These are phyloP conservation scores for Erodium moschatum DNA, from an alignment of 441 rosid genomes.

Conservation along the genomic window DNA sequence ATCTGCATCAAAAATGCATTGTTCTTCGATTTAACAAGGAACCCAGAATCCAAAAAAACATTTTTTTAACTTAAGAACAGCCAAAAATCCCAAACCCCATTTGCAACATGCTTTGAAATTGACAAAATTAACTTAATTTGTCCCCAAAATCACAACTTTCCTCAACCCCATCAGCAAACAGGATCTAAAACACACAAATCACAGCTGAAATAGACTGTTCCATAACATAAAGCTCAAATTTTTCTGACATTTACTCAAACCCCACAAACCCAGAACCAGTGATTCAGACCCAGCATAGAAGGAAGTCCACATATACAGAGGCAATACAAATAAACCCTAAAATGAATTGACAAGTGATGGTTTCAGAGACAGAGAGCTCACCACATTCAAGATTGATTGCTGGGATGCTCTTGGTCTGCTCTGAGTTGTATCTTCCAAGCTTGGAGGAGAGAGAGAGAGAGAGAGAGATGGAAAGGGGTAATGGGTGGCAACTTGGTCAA, in stretches of 20 bases:
- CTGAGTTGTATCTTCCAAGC: slow-evolving; percentile 14
- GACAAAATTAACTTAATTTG: neutral
- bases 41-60: neutral
- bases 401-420: slow-evolving; percentile 21
- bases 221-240: slow-evolving; percentile 6
- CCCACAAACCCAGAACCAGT: neutral
- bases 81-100: slow-evolving; percentile 7
- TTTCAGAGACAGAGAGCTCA: slow-evolving; percentile 17
- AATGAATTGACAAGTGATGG: neutral
- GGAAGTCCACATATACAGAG: neutral
- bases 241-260: slow-evolving; percentile 2
- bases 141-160: slow-evolving; percentile 16
- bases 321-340: slow-evolving; percentile 5
- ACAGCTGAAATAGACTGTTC: neutral
- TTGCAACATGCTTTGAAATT: neutral
- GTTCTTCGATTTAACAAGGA: neutral
- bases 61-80: neutral
- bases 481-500: slow-evolving; percentile 5
- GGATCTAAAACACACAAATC: slow-evolving; percentile 14
- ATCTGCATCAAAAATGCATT: neutral
- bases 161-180: slow-evolving; percentile 13
- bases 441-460: neutral
- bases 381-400: slow-evolving; percentile 22
- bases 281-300: neutral
- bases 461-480: neutral